Percentiles rank a stretch among this genome's conserved stretches.
phyloP scores from a whole-genome alignment of 169 alveolate genomes.

The Plasmodium billcollinsi region DNA sequence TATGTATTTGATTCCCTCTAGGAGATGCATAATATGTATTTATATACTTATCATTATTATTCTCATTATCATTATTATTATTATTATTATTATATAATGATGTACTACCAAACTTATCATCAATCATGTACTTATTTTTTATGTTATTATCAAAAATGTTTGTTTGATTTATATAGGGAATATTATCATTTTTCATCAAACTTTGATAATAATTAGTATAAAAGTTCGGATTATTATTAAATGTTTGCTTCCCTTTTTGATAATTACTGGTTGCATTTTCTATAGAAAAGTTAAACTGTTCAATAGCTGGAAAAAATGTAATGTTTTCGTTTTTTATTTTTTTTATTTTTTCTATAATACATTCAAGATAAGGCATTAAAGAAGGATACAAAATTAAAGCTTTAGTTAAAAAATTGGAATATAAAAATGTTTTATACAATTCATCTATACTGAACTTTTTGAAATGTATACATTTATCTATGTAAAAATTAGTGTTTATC shows the following conservation, averaged over 20 bases:
- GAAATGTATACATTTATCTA: constrained; percentile 53
- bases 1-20: too few relatives aligned
- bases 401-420: constrained; percentile 65
- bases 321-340: constrained; percentile 41
- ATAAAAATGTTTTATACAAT: constrained; percentile 61
- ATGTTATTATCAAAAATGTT: too few relatives aligned
- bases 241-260: too few relatives aligned
- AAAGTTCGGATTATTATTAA: too few relatives aligned
- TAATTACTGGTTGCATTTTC: neutral
- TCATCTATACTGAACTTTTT: constrained; percentile 54
- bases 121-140: too few relatives aligned
- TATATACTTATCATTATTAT: neutral
- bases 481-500: constrained; percentile 27
- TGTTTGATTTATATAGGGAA: too few relatives aligned
- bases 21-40: neutral
- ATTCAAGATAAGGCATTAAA: constrained; percentile 47
- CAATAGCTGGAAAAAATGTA: neutral
- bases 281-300: constrained; percentile 35
- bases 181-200: constrained; percentile 1
- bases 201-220: neutral
- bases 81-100: too few relatives aligned
- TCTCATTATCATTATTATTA: neutral
- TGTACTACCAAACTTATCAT: too few relatives aligned
- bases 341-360: constrained; percentile 57
- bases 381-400: constrained; percentile 71